phyloP scores from a whole-genome alignment of 192 early-diverging fungal genomes.

The Gigaspora rosea region DNA sequence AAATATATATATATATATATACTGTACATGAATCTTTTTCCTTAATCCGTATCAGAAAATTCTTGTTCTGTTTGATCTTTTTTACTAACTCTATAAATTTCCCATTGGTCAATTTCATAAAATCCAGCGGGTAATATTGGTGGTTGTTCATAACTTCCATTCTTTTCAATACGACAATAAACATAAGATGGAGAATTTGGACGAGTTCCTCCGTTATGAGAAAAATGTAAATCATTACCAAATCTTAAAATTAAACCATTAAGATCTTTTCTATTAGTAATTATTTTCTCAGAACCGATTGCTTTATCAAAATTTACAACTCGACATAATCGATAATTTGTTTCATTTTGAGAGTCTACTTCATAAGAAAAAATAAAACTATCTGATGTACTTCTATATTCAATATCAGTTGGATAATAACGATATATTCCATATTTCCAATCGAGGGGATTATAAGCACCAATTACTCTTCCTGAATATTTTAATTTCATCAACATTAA shows the following conservation, averaged over 20 bases:
- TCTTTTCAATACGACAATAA: not conserved
- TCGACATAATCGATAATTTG: not conserved
- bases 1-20: no score
- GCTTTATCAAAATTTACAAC: constrained; percentile 4
- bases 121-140: not conserved
- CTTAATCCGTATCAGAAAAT: no score
- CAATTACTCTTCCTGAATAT: not conserved
- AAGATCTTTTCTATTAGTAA: not conserved
- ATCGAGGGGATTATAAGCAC: constrained; percentile 5
- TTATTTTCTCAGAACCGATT: not conserved
- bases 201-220: not conserved
- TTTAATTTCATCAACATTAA: constrained; percentile 5
- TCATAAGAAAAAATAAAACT: constrained; percentile 19
- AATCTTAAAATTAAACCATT: constrained; percentile 11
- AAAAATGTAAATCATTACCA: not conserved
- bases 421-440: not conserved
- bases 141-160: constrained; percentile 22
- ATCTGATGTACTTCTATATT: constrained; percentile 10
- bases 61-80: not conserved
- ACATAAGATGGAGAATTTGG: not conserved
- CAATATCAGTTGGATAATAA: no score
- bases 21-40: no score
- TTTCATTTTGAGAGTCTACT: not conserved
- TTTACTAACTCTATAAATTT: constrained; percentile 4
- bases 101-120: constrained; percentile 15